A percentile compares a stretch with the other conserved stretches of the same genome.
phyloP scores from a whole-genome alignment of 257 asterid species.

The Thymus mandschuricus region DNA sequence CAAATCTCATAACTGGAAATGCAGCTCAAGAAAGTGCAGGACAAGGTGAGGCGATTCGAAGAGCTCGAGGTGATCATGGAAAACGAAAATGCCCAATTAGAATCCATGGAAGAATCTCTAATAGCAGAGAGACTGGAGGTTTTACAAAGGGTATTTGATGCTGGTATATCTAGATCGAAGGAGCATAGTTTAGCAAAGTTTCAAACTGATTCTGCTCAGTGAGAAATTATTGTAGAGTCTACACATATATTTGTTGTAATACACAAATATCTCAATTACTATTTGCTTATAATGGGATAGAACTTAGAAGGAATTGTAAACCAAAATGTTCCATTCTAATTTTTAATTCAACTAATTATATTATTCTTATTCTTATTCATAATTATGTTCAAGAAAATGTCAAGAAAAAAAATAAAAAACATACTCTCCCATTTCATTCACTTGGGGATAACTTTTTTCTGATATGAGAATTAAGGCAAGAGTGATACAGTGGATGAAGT shows the following conservation, averaged over 20 bases:
- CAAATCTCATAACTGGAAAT: not conserved
- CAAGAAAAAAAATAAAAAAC: too few relatives aligned
- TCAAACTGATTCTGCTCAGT: constrained; percentile 40
- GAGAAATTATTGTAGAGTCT: constrained; percentile 3
- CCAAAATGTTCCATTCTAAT: constrained; percentile 8
- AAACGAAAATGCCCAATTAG: constrained; percentile 52
- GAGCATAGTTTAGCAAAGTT: constrained; percentile 42
- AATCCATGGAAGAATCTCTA: constrained; percentile 61
- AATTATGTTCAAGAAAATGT: too few relatives aligned
- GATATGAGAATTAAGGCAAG: too few relatives aligned
- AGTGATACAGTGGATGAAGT: too few relatives aligned
- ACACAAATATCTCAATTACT: not conserved
- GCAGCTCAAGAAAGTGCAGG: constrained; percentile 66
- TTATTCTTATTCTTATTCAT: too few relatives aligned
- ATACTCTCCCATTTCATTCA: too few relatives aligned
- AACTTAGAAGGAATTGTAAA: constrained; percentile 5
- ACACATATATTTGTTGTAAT: not conserved
- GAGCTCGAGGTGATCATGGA: constrained; percentile 68
- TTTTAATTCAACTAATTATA: not conserved
- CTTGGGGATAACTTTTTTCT: too few relatives aligned
- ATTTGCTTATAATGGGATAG: not conserved
- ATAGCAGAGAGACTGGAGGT: constrained; percentile 52
- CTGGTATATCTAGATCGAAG: constrained; percentile 52
- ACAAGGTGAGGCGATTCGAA: constrained; percentile 61
- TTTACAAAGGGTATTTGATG: constrained; percentile 52